Evolutionary conservation across 805 yeast genomes (phyloP).

Genomic region (Candida sanyiensis): DNA sequence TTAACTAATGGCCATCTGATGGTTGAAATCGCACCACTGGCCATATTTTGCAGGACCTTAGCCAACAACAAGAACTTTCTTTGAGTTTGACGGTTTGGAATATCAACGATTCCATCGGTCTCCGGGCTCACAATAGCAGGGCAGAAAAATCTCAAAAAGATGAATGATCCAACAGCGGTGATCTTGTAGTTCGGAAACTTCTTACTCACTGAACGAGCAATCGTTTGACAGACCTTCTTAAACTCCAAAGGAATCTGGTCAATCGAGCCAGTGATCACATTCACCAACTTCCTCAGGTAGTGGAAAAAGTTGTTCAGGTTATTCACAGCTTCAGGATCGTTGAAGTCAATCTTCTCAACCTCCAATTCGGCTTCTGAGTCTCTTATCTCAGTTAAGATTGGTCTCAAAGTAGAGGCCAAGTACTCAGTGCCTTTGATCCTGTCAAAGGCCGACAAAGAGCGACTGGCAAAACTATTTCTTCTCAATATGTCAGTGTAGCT

Average conservation of each 20-base stretch:
- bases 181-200: conserved; percentile 63
- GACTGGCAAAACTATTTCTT: conserved; percentile 77
- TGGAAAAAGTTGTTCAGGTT: conserved; percentile 46
- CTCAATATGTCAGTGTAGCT: conserved; percentile 71
- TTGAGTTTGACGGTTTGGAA: conserved; percentile 39
- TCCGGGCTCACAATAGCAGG: conserved; percentile 93
- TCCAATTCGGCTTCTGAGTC: conserved; percentile 52
- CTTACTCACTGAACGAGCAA: conserved; percentile 49
- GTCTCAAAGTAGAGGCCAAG: conserved; percentile 45
- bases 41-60: conserved; percentile 78
- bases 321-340: conserved; percentile 34
- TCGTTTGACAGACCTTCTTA: conserved; percentile 61
- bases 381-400: conserved; percentile 50
- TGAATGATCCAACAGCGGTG: conserved; percentile 78
- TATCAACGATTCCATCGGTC: conserved; percentile 32
- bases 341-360: conserved; percentile 45
- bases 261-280: conserved; percentile 50
- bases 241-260: conserved; percentile 64
- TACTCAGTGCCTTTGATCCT: conserved; percentile 60
- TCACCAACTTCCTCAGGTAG: conserved; percentile 52
- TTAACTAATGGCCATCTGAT: conserved; percentile 58
- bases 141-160: conserved; percentile 74
- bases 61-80: conserved; percentile 75
- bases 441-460: conserved; percentile 67
- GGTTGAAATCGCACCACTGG: conserved; percentile 67